Conservation (phyloP, 306 rosid species). For the Alnus glutinosa region DNA sequence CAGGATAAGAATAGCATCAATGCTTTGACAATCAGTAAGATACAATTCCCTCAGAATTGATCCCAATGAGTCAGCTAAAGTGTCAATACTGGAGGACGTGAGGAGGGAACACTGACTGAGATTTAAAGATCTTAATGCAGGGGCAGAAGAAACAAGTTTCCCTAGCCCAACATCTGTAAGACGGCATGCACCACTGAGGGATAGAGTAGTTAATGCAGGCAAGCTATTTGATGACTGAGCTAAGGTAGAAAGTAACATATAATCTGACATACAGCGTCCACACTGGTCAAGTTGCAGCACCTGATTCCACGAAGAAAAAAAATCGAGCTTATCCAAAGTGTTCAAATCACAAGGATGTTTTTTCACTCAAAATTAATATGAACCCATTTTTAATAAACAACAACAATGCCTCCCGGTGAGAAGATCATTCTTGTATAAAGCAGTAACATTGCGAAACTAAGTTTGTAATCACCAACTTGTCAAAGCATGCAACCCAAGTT, state of each 20-base stretch:
- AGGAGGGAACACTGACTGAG: slow-evolving; percentile 89
- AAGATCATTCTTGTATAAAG: background rate
- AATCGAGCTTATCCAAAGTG: slow-evolving; percentile 7
- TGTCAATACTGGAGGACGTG: slow-evolving; percentile 46
- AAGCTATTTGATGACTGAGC: slow-evolving; percentile 48
- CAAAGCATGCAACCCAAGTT: background rate
- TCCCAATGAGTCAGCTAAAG: slow-evolving; percentile 65
- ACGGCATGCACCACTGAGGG: slow-evolving; percentile 84
- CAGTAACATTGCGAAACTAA: background rate
- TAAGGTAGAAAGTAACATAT: slow-evolving; percentile 44
- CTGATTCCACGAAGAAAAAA: slow-evolving; percentile 46
- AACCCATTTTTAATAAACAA: background rate
- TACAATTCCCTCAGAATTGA: slow-evolving; percentile 65
- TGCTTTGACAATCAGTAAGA: slow-evolving; percentile 65
- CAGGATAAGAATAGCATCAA: slow-evolving; percentile 42
- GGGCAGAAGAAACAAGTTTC: slow-evolving; percentile 61
- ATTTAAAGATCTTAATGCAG: slow-evolving; percentile 71
- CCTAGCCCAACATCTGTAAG: slow-evolving; percentile 65
- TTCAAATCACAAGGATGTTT: slow-evolving; percentile 11
- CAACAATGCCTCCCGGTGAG: background rate
- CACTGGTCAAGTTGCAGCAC: slow-evolving; percentile 81
- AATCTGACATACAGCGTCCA: slow-evolving; percentile 75
- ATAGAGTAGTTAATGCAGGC: slow-evolving; percentile 53
- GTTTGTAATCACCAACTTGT: background rate
- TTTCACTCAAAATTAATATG: background rate